phyloP scores from a whole-genome alignment of 371 early-diverging fungal species.

The Basidiobolus heterosporus region DNA sequence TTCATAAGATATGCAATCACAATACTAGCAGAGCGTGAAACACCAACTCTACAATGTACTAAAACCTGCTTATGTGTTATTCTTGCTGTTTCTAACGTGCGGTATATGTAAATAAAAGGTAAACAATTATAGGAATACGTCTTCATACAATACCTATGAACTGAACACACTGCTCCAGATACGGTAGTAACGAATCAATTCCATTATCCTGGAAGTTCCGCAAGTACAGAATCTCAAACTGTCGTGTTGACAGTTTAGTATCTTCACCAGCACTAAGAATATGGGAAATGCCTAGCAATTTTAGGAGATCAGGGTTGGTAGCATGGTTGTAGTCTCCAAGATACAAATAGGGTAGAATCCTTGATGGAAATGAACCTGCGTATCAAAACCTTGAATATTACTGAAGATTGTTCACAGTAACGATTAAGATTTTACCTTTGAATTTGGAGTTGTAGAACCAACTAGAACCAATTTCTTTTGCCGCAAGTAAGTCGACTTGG shows the following conservation, averaged over 20 bases:
- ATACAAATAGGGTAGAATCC: slow-evolving; percentile 51
- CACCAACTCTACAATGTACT: slow-evolving; percentile 49
- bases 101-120: not conserved
- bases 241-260: slow-evolving; percentile 16
- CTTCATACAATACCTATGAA: slow-evolving; percentile 54
- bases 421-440: no score
- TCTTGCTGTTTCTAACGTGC: slow-evolving; percentile 8
- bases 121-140: slow-evolving; percentile 3
- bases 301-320: slow-evolving; percentile 20
- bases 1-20: slow-evolving; percentile 48
- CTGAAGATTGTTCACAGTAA: no score
- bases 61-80: slow-evolving; percentile 13
- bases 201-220: slow-evolving; percentile 49
- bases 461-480: no score
- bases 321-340: slow-evolving; percentile 50
- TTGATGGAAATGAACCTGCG: not conserved
- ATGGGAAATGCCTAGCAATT: slow-evolving; percentile 27
- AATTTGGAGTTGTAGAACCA: no score
- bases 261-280: slow-evolving; percentile 45
- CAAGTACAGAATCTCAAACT: slow-evolving; percentile 18
- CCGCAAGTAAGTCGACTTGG: no score
- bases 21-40: slow-evolving; percentile 44
- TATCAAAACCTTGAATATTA: no score
- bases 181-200: slow-evolving; percentile 31
- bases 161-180: slow-evolving; percentile 23